Evolutionary conservation across 495 filamentous ascomycete species (phyloP), one percentile per base, ranked within the genome.

Genomic region (Aeminium ludgeri): DNA sequence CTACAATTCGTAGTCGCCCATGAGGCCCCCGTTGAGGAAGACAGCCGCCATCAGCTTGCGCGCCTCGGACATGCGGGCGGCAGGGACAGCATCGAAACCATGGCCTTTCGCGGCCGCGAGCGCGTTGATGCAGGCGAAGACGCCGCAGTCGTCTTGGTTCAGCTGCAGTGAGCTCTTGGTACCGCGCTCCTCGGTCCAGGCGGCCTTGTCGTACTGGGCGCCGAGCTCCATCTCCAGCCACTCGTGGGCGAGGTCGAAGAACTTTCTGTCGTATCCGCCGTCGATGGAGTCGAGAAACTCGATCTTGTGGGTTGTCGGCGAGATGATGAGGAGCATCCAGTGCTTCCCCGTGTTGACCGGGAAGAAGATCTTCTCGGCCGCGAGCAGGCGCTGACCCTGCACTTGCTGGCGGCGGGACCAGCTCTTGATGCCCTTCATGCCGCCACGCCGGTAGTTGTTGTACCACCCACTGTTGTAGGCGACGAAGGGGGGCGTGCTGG

Each of bases 141-240:
- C 78, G 5, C 85, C 85, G 44, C 85, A 93, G 53, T 93, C 85
- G 43, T 61, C 73, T 0, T 68, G 68, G 49, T 91, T 91, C 35
- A 61, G 61, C 48, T 93, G 85, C 6, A 49, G 54, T 0, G 76
- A 73, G 19, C 53, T 54, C 20, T 35, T 25, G 16, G 4, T 6
- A 1, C 48, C 56, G 84, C 85, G 91, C 25, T 89, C 78, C 0
- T 56, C 56, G 67, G 6, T 64, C 85, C 85, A 93, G 20, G 87
- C 78, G 0, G 55, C 56, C 15, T 67, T 68, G 6, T 65, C 57
- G 44, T 68, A 87, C 11, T 58, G 51, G 0, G 61, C 45, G 2
- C 69, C 72, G 10, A 91, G 61, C 44, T 78, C 72, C 20, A 57
- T 59, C 17, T 55, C 52, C 6, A 89, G 64, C 72, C 73, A 85